phyloP scores from a whole-genome alignment of 768 basidiomycete species.

The Cystobasidium ongulense region DNA sequence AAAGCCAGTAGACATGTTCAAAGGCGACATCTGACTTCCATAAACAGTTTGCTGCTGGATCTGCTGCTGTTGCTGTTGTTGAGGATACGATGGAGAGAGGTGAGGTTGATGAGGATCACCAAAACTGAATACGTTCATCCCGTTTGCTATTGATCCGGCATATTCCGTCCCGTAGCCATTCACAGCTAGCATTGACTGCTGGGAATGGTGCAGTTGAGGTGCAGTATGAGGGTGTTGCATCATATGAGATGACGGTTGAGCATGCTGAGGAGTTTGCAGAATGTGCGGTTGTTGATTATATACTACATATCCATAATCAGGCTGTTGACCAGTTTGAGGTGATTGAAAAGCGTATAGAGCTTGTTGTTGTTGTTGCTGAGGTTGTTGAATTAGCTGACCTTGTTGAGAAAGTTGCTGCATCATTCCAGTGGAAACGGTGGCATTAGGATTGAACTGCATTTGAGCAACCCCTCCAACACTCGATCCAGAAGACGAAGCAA shows the following conservation, averaged over 20 bases:
- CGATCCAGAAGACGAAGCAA: not conserved
- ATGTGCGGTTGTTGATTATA: not conserved
- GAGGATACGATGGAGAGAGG: not conserved
- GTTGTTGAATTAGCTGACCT: not conserved
- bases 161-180: not conserved
- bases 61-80: not conserved
- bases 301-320: not conserved
- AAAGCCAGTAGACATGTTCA: not conserved
- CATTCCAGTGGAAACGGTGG: not conserved
- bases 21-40: not conserved
- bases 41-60: not conserved
- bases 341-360: not conserved
- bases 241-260: not conserved
- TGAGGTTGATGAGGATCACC: not conserved
- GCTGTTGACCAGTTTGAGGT: not conserved
- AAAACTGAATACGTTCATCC: not conserved
- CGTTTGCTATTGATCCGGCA: not conserved
- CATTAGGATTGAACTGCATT: not conserved
- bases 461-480: not conserved
- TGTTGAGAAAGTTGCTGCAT: slow-evolving; percentile 5
- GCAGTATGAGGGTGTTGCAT: slow-evolving; percentile 10
- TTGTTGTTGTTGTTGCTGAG: slow-evolving; percentile 23
- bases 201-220: not conserved
- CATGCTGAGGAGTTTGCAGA: slow-evolving; percentile 1
- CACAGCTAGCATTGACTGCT: not conserved